A percentile compares a stretch with the other conserved stretches of the same genome.
phyloP scores from a whole-genome alignment of 257 asterid species.

The Salvia hispanica region DNA sequence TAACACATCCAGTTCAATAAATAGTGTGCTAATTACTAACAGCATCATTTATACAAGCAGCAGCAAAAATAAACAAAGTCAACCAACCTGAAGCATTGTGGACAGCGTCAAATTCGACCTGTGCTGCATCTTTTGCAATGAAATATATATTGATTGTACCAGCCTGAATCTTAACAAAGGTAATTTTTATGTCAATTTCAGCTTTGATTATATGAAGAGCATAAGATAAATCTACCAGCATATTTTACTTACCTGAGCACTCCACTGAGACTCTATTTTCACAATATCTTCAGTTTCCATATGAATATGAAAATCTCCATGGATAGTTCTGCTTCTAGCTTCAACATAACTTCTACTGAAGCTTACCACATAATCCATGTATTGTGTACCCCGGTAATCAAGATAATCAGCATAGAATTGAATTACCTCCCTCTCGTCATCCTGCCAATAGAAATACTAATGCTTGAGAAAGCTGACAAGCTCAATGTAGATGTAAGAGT shows the following conservation, averaged over 20 bases:
- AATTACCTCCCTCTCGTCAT: constrained; percentile 38
- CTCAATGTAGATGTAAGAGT: constrained; percentile 30
- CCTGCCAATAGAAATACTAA: constrained; percentile 52
- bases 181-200: constrained; percentile 30
- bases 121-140: constrained; percentile 41
- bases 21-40: not conserved
- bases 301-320: constrained; percentile 45
- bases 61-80: constrained; percentile 26
- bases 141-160: constrained; percentile 51
- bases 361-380: constrained; percentile 49
- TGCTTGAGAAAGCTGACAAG: constrained; percentile 17
- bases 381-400: constrained; percentile 41
- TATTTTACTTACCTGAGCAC: constrained; percentile 54
- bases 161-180: constrained; percentile 46
- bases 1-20: constrained; percentile 11
- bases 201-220: constrained; percentile 25
- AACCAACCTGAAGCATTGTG: constrained; percentile 51
- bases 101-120: constrained; percentile 34
- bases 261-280: constrained; percentile 66
- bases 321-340: constrained; percentile 46
- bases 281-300: constrained; percentile 63
- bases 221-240: constrained; percentile 21
- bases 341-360: constrained; percentile 58
- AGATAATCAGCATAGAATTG: constrained; percentile 58
- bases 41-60: not conserved